Conservation (phyloP, 2,329 filamentous ascomycete species). For the Ceratocystis colombiana region DNA sequence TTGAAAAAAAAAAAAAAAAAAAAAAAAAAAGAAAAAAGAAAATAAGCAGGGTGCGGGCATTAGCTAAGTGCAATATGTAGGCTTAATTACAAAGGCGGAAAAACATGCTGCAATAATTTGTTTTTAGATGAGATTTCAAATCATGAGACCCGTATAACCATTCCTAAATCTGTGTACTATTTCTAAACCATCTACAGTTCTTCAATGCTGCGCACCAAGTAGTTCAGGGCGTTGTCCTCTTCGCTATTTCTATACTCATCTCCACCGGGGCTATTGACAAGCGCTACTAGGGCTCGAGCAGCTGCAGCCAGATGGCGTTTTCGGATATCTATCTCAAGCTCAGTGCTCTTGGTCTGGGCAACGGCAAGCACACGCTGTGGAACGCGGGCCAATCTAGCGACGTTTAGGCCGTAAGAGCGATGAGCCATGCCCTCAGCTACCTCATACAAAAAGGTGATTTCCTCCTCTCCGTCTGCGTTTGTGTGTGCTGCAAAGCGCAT, state of each 20-base stretch:
- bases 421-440: slow-evolving; percentile 85
- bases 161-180: neutral
- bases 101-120: slow-evolving; percentile 2
- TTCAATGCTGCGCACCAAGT: slow-evolving; percentile 47
- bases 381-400: slow-evolving; percentile 74
- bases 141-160: neutral
- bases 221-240: slow-evolving; percentile 39
- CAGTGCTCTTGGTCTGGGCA: slow-evolving; percentile 65
- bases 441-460: slow-evolving; percentile 91
- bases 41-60: neutral
- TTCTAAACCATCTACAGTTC: slow-evolving; percentile 39
- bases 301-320: slow-evolving; percentile 44
- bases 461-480: slow-evolving; percentile 43
- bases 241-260: neutral
- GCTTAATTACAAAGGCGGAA: slow-evolving; percentile 1
- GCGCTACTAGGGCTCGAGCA: slow-evolving; percentile 32
- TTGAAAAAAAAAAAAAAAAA: neutral
- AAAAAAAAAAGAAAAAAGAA: neutral
- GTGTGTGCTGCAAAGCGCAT: slow-evolving; percentile 64
- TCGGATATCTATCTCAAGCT: slow-evolving; percentile 66
- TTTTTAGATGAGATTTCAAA: neutral
- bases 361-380: slow-evolving; percentile 67
- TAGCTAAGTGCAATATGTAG: neutral
- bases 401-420: slow-evolving; percentile 87
- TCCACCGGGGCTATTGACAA: slow-evolving; percentile 32